phyloP scores from a whole-genome alignment of 805 yeast genomes.

The Candida odintsovae region DNA sequence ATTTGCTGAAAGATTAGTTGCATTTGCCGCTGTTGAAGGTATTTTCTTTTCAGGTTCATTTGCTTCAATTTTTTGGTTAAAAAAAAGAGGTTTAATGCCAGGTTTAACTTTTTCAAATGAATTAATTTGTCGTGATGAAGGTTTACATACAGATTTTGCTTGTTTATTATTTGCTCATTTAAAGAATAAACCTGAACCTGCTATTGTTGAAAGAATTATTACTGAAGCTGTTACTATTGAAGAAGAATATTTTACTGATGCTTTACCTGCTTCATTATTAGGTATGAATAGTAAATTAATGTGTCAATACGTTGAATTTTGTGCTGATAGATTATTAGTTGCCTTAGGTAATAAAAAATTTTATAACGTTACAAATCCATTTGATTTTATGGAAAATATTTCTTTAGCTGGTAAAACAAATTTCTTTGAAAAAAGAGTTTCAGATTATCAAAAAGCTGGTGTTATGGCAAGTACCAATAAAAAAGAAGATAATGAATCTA shows the following conservation, averaged over 20 bases:
- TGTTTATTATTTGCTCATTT: constrained; percentile 91
- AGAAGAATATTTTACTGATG: constrained; percentile 91
- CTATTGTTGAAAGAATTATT: constrained; percentile 77
- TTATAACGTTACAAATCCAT: constrained; percentile 87
- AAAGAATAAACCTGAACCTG: constrained; percentile 78
- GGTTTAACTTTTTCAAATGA: constrained; percentile 98
- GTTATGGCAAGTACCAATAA: constrained; percentile 74
- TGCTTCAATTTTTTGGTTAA: constrained; percentile 97
- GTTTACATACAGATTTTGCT: constrained; percentile 97
- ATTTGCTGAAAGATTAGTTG: constrained; percentile 93
- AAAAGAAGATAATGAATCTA: constrained; percentile 38
- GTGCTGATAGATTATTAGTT: constrained; percentile 90
- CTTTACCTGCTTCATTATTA: constrained; percentile 84
- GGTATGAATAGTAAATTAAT: constrained; percentile 93
- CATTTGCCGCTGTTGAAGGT: constrained; percentile 99
- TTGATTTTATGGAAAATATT: constrained; percentile 98
- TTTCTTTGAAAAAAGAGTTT: constrained; percentile 97
- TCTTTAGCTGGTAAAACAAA: constrained; percentile 98
- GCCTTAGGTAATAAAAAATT: constrained; percentile 88
- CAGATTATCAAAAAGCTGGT: constrained; percentile 99
- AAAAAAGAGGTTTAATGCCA: constrained; percentile 98
- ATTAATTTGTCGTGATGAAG: constrained; percentile 97
- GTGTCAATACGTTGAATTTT: constrained; percentile 98
- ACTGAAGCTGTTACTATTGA: constrained; percentile 95
- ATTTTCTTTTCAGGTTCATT: constrained; percentile 97